Base-by-base conservation (phyloP, 768 basidiomycete genomes). In the Russula vinacea region DNA sequence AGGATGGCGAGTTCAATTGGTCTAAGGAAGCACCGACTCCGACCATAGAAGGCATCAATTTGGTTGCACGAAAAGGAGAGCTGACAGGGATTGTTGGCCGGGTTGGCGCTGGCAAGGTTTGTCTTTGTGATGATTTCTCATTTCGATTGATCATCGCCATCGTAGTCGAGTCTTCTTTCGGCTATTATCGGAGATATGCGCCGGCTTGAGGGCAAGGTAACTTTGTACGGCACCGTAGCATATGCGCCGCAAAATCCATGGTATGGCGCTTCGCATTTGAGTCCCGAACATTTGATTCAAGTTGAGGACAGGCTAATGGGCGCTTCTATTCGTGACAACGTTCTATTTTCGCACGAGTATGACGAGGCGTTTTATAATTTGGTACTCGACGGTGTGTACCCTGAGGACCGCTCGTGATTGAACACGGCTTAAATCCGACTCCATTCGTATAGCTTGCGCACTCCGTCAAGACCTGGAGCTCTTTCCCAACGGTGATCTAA, bases 161-260 rank as follows among this genome's bases (percentile, higher is more conserved):
- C 42, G 2, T 62, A 90, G 89, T 85, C 87, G 9, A 90, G 87
- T 71, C 73, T 93, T 29, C 70, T 92, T 47, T 86, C 87, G 1
- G 89, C 92, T 0, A 86, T 94, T 60, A 85, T 94, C 47, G 94
- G 94, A 2, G 92, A 94, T 64, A 94, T 96, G 92, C 81, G 77
- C 17, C 83, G 88, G 57, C 76, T 76, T 3, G 88, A 91, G 39
- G 96, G 96, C 1, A 80, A 84, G 22, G 84, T 96, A 1, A 76
- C 78, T 0, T 69, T 97, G 2, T 80, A 78, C 35, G 92, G 93
- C 0, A 85, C 77, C 14, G 76, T 95, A 24, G 84, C 94, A 0
- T 95, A 94, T 73, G 92, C 91, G 10, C 84, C 88, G 35, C 94
- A 97, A 72, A 89, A 87, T 71, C 89, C 93, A 39, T 96, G 93